Evolutionary conservation across 352 stramenopile genomes (phyloP).

Genomic region (Elongisporangium prolatum): DNA sequence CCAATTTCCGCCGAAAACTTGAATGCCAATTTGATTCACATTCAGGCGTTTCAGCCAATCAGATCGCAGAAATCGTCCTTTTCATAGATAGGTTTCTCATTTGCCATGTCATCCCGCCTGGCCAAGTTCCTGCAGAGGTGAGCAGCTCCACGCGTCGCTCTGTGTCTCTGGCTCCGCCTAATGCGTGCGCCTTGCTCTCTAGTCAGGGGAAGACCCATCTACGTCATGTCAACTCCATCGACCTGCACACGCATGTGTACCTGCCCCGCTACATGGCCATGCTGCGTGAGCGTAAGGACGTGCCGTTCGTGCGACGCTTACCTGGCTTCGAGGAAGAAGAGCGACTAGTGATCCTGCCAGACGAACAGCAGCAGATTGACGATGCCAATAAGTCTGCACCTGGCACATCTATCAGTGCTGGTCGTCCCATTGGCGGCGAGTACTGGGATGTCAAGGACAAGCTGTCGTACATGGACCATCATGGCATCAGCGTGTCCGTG

Average conservation of each 20-base stretch:
- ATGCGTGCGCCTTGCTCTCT: not conserved
- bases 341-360: constrained; percentile 55
- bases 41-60: not conserved
- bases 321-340: constrained; percentile 19
- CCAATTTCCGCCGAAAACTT: not conserved
- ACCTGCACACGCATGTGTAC: constrained; percentile 69
- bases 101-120: not conserved
- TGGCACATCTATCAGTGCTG: constrained; percentile 27
- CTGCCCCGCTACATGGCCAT: constrained; percentile 63
- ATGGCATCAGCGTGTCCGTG: constrained; percentile 51
- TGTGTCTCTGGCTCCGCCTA: not conserved
- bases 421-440: constrained; percentile 50
- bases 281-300: constrained; percentile 30
- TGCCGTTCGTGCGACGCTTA: constrained; percentile 38
- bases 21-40: not conserved
- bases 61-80: not conserved
- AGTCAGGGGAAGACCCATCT: constrained; percentile 32
- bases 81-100: not conserved
- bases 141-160: not conserved
- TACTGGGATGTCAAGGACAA: constrained; percentile 54
- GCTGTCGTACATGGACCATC: constrained; percentile 59
- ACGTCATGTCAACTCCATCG: constrained; percentile 32
- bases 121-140: not conserved
- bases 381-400: constrained; percentile 3
- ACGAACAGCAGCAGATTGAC: constrained; percentile 37